Base-by-base conservation (phyloP, 306 rosid genomes). In the Rosa lucieae region DNA sequence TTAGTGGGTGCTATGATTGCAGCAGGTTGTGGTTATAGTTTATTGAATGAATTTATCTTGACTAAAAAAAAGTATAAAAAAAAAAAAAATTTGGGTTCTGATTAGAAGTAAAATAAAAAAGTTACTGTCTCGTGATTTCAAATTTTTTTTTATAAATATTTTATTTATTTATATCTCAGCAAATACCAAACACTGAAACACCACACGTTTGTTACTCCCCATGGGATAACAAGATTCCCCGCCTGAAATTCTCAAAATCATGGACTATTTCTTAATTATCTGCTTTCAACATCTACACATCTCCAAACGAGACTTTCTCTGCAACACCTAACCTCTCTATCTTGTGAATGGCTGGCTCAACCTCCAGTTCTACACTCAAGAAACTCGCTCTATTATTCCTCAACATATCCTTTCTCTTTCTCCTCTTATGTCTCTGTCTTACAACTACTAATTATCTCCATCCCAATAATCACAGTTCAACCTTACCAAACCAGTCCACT, bases 381-480 rank as follows among this genome's bases (percentile, higher is more conserved):
- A 89, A 80, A 74, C 56, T 83, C 66, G 14, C 71, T 59, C 35
- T 76, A 70, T 20, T 76, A 70, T 20, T 88, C 71, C 67, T 87
- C 68, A 90, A 90, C 87, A 29, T 81, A 43, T 82, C 85, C 76
- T 88, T 83, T 78, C 71, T 88, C 65, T 59, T 80, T 42, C 82
- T 80, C 47, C 79, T 90, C 77, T 67, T 88, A 21, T 66, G 69
- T 47, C 67, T 85, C 78, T 77, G 62, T 39, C 85, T 88, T 78
- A 67, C 47, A 63, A 74, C 23, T 12, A 56, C 78, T 17, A 63
- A 35, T 63, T 21, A 74, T 26, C 14, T 62, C 49, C 68, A 79
- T 44, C 76, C 61, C 52, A 55, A 42, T 14, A 67, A 76, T 26
- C 47, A 67, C 4, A 75, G 39, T 78, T 48, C 82, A 65, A 70